phyloP scores from a whole-genome alignment of 345 rosid genomes.

The Citrus mangshanensis region DNA sequence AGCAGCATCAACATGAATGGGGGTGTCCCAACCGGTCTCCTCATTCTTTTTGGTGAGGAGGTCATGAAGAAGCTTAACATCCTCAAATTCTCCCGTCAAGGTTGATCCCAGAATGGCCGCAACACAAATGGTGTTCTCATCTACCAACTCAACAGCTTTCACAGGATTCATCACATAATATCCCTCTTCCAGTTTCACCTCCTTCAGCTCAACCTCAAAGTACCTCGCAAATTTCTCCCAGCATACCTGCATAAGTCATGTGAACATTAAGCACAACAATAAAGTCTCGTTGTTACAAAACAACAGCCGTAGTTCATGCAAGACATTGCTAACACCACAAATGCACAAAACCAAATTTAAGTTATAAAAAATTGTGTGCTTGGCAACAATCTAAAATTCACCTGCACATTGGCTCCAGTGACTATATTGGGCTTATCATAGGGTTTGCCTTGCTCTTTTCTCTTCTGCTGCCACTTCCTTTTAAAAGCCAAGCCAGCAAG shows the following conservation, averaged over 20 bases:
- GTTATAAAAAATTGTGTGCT: too few relatives aligned
- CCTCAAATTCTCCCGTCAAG: constrained; percentile 73
- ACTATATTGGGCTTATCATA: constrained; percentile 74
- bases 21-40: constrained; percentile 67
- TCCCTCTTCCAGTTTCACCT: constrained; percentile 66
- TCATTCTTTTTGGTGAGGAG: constrained; percentile 51
- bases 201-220: constrained; percentile 79
- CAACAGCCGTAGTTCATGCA: background rate
- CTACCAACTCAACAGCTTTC: constrained; percentile 72
- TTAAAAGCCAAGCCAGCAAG: constrained; percentile 81
- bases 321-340: background rate
- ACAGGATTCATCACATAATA: constrained; percentile 65
- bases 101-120: constrained; percentile 86
- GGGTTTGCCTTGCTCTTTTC: constrained; percentile 44
- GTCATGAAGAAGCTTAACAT: constrained; percentile 60
- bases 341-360: background rate
- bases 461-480: constrained; percentile 66
- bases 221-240: constrained; percentile 91
- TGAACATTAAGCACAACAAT: background rate
- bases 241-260: constrained; percentile 41
- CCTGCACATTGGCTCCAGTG: constrained; percentile 85
- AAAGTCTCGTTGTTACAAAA: background rate
- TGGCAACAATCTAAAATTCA: background rate
- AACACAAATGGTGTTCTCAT: constrained; percentile 79
- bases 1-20: constrained; percentile 79